Evolutionary conservation across 768 basidiomycete species (phyloP), one percentile per base, ranked within the genome.

Genomic region (Pleurotus eryngii): DNA sequence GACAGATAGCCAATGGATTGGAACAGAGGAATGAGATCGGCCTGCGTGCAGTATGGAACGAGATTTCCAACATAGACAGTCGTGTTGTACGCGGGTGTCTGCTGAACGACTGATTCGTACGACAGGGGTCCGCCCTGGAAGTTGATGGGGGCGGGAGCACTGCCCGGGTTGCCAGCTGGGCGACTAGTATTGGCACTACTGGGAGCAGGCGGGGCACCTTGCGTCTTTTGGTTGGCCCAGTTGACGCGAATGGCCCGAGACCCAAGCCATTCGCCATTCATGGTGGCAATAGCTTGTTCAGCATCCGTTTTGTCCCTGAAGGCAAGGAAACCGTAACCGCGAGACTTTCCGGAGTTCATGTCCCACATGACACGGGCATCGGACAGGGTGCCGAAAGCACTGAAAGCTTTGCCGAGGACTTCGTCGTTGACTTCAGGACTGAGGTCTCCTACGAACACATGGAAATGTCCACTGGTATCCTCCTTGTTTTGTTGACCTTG

Each of bases 321-420:
- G 2, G 96, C 95, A 62, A 98, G 84, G 82, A 98, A 98, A 50
- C 96, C 95, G 69, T 98, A 98, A 42, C 96, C 96, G 66, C 96
- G 89, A 67, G 90, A 93, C 78, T 98, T 98, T 60, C 97, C 97
- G 54, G 95, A 96, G 76, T 95, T 97, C 94, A 98, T 98, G 72
- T 99, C 97, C 96, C 96, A 98, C 96, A 98, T 98, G 59, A 98
- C 97, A 35, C 97, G 86, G 49, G 96, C 96, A 73, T 99, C 97
- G 51, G 93, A 95, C 75, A 99, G 82, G 60, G 90, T 90, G 30
- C 95, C 95, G 70, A 99, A 99, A 39, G 96, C 96, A 65, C 85
- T 87, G 80, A 99, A 99, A 5, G 97, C 97, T 77, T 98, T 98
- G 57, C 78, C 89, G 61, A 99, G 86, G 55, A 98, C 93, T 15